Base-by-base conservation (phyloP, 1,139 yeast genomes). In the Diutina scorzettiae region DNA sequence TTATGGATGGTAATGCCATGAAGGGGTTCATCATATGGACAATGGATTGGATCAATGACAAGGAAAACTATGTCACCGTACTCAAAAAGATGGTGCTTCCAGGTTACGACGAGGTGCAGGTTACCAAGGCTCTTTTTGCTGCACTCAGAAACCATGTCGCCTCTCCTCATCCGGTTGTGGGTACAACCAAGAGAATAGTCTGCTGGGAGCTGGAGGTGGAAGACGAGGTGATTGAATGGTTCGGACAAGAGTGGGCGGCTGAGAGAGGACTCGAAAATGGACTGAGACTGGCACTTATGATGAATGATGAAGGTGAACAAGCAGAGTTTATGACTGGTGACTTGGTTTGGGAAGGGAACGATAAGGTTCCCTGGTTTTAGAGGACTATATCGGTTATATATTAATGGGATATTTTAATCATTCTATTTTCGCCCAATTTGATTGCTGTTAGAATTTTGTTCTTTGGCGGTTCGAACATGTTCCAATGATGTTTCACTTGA, bases 11-110 rank as follows among this genome's bases (percentile, higher is more conserved):
- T 6, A 54, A 51, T 3, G 46, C 48, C 4, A 25, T 56, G 24
- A 45, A 51, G 12, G 72, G 69, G 0, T 60, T 61, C 40, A 56
- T 68, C 12, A 50, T 58, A 17, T 69, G 71, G 71, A 66, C 71
- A 3, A 34, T 34, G 19, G 39, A 34, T 9, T 34, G 39, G 39
- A 14, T 21, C 7, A 34, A 34, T 8, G n/a, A 20, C 11, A 14
- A 16, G 6, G 39, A 34, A 34, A 34, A 34, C 24, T 34, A 34
- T 19, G 29, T 23, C 17, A 34, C 39, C 20, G 28, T 34, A 14
- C 27, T 34, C 7, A 34, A 34, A n/a, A 23, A 8, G 19, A 28
- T 34, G 20, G 27, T 23, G 28, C 21, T 34, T 27, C 39, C 39
- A 6, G n/a, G n/a, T 9, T 14, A 21, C 2, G 28, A 34, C 18